These are phyloP conservation scores for Cicer arietinum DNA, from an alignment of 306 rosid genomes.

Conservation along the genomic window DNA sequence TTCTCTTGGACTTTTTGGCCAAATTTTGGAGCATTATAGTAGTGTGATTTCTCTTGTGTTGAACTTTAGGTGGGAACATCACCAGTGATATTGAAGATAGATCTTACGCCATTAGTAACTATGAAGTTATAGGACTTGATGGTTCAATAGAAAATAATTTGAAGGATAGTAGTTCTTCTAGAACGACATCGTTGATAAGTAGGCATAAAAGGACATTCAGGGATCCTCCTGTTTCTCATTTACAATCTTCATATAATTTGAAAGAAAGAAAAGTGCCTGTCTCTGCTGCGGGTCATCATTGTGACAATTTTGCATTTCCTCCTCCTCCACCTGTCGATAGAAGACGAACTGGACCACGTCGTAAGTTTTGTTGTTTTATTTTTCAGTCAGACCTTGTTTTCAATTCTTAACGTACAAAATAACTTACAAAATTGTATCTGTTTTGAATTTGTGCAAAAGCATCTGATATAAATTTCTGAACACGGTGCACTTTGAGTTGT, in stretches of 20 bases:
- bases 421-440: slow-evolving; percentile 22
- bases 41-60: slow-evolving; percentile 22
- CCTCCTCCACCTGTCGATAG: slow-evolving; percentile 81
- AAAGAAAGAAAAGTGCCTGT: slow-evolving; percentile 44
- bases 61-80: slow-evolving; percentile 64
- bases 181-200: slow-evolving; percentile 40
- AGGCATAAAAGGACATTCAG: slow-evolving; percentile 37
- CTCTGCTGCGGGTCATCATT: slow-evolving; percentile 54
- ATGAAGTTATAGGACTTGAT: slow-evolving; percentile 41
- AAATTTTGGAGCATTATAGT: background rate
- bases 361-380: slow-evolving; percentile 58
- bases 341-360: slow-evolving; percentile 88
- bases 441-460: slow-evolving; percentile 31
- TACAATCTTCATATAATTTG: slow-evolving; percentile 40
- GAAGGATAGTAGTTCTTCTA: slow-evolving; percentile 50
- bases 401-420: slow-evolving; percentile 30
- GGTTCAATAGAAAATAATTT: slow-evolving; percentile 50
- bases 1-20: too few relatives aligned
- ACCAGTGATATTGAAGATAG: slow-evolving; percentile 55
- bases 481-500: slow-evolving; percentile 19
- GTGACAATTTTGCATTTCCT: slow-evolving; percentile 77
- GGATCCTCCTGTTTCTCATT: slow-evolving; percentile 43
- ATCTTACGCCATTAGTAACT: slow-evolving; percentile 46
- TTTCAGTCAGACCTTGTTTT: slow-evolving; percentile 14
- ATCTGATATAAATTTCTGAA: slow-evolving; percentile 22